Evolutionary conservation across 208 protist species (phyloP).

Genomic region (Acanthamoeba triangularis): DNA sequence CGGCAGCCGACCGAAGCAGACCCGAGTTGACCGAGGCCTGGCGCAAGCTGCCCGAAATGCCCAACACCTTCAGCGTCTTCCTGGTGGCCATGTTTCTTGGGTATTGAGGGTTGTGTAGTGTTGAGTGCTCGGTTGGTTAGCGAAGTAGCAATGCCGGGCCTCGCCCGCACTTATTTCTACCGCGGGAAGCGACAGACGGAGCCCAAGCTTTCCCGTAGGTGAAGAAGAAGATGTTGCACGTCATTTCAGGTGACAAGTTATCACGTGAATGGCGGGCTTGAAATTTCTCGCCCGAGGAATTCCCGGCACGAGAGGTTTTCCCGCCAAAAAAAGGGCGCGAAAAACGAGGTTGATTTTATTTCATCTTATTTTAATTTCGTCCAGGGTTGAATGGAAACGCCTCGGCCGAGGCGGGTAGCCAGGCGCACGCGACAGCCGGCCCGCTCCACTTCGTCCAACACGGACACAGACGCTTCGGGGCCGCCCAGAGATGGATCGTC

Average conservation of each 20-base stretch:
- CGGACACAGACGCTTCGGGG: too few relatives aligned
- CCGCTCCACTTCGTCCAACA: too few relatives aligned
- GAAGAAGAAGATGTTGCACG: background rate
- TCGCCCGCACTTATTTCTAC: too few relatives aligned
- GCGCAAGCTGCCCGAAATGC: slow-evolving; percentile 39
- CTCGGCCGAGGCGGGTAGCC: background rate
- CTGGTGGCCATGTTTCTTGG: background rate
- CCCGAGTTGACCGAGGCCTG: background rate
- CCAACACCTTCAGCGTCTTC: background rate
- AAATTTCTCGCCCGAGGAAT: too few relatives aligned
- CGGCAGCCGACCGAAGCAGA: background rate
- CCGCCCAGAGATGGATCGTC: background rate
- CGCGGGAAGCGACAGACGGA: too few relatives aligned
- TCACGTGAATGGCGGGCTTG: too few relatives aligned
- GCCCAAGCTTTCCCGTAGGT: too few relatives aligned
- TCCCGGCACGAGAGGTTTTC: too few relatives aligned
- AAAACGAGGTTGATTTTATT: background rate
- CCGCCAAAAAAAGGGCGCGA: background rate
- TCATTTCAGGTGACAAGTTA: background rate
- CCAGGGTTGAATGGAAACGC: background rate
- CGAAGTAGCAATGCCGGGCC: background rate
- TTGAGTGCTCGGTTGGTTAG: background rate
- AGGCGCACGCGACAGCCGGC: background rate
- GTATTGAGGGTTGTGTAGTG: background rate
- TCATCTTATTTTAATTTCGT: background rate